These are phyloP conservation scores for Toxoplasma gondii DNA, from an alignment of 169 alveolate genomes.

Conservation along the genomic window DNA sequence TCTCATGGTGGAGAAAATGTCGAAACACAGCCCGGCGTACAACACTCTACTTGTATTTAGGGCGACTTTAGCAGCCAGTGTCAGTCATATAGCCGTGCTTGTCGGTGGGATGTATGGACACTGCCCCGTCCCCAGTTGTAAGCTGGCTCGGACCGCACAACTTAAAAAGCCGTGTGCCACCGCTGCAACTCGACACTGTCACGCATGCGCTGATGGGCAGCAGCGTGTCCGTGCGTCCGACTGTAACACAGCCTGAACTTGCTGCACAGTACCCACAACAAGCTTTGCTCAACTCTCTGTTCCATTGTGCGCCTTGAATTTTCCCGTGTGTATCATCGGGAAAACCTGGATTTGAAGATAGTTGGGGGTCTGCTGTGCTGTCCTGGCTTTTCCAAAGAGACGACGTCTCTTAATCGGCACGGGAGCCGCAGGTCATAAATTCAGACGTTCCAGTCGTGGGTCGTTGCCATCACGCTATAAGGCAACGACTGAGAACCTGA, in stretches of 20 bases:
- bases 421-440: too few species aligned
- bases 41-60: not conserved
- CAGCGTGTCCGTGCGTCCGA: not conserved
- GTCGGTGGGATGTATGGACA: not conserved
- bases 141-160: not conserved
- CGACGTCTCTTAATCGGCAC: not conserved
- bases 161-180: not conserved
- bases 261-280: not conserved
- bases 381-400: not conserved
- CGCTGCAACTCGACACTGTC: slow-evolving; percentile 7
- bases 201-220: slow-evolving; percentile 2
- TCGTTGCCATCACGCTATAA: too few species aligned
- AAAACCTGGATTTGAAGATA: not conserved
- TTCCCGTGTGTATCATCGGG: not conserved
- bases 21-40: not conserved
- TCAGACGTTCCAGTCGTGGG: too few species aligned
- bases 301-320: not conserved
- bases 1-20: not conserved
- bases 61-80: not conserved
- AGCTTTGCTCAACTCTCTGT: not conserved
- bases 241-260: not conserved
- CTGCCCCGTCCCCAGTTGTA: not conserved
- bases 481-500: too few species aligned
- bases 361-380: not conserved
- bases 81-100: not conserved